Conservation (phyloP, 2,329 filamentous ascomycete species). For the Ilyonectria robusta region DNA sequence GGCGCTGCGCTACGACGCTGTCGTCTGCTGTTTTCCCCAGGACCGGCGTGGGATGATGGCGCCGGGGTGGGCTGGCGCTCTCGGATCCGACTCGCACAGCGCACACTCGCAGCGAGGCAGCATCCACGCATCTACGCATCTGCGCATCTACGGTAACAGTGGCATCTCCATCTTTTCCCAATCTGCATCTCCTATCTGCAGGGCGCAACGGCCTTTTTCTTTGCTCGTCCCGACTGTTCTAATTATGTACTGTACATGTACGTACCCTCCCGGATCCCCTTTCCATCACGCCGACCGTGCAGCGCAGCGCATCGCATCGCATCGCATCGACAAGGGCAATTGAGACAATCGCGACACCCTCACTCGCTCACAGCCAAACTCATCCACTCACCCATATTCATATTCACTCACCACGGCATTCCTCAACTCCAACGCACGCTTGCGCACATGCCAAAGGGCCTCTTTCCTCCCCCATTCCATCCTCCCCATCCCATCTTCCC, state of each 20-base stretch:
- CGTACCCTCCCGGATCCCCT: neutral
- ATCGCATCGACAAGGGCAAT: neutral
- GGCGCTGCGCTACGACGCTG: constrained; percentile 1
- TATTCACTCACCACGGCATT: too few species aligned
- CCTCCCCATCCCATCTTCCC: neutral
- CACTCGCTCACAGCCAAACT: neutral
- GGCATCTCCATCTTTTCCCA: constrained; percentile 1
- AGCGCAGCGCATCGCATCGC: neutral
- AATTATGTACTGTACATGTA: neutral
- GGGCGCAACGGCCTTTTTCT: neutral
- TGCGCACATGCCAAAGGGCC: constrained; percentile 8
- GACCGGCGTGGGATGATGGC: constrained; percentile 11
- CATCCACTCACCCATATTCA: neutral
- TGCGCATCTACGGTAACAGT: constrained; percentile 6
- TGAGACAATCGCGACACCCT: neutral
- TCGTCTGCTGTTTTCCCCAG: constrained; percentile 1
- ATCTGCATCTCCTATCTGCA: neutral
- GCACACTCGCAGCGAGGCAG: constrained; percentile 20
- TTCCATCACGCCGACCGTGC: constrained; percentile 2
- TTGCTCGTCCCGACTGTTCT: neutral
- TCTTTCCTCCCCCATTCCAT: constrained; percentile 13
- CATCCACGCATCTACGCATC: constrained; percentile 1
- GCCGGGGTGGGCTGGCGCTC: constrained; percentile 3
- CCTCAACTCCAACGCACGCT: neutral
- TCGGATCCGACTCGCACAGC: constrained; percentile 30